phyloP scores from a whole-genome alignment of 2,329 filamentous ascomycete species.

The Corniculantispora saksenae region DNA sequence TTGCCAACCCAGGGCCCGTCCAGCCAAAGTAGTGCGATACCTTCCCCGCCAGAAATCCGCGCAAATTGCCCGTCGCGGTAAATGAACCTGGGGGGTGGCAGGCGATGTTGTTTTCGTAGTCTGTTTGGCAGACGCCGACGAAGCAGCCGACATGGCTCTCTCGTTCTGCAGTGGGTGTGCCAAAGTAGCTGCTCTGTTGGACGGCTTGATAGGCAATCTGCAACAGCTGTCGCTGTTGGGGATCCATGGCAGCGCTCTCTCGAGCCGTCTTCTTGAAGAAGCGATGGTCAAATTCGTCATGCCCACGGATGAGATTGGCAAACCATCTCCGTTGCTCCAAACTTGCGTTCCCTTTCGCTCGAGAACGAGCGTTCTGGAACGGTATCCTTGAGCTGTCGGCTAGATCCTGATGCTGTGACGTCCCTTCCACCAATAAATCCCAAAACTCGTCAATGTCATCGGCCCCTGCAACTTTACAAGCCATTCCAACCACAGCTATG shows the following conservation, averaged over 20 bases:
- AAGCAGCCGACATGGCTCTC: slow-evolving; percentile 37
- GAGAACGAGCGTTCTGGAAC: background rate
- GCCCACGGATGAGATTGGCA: slow-evolving; percentile 28
- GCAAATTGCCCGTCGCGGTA: slow-evolving; percentile 36
- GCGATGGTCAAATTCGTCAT: slow-evolving; percentile 36
- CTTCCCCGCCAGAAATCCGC: slow-evolving; percentile 35
- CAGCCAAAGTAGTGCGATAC: slow-evolving; percentile 40
- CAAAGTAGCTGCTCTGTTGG: slow-evolving; percentile 30
- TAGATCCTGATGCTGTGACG: slow-evolving; percentile 23
- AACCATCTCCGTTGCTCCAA: slow-evolving; percentile 27
- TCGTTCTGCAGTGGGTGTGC: background rate
- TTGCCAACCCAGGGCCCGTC: slow-evolving; percentile 36
- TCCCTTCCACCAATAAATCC: slow-evolving; percentile 26
- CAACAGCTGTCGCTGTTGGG: slow-evolving; percentile 40
- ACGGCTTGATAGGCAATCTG: slow-evolving; percentile 44
- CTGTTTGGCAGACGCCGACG: slow-evolving; percentile 34
- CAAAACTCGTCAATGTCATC: slow-evolving; percentile 37
- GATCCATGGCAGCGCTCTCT: slow-evolving; percentile 40
- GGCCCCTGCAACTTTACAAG: slow-evolving; percentile 39
- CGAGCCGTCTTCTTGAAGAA: slow-evolving; percentile 44
- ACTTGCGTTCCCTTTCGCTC: slow-evolving; percentile 40
- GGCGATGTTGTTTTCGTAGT: slow-evolving; percentile 45
- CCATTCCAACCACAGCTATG: slow-evolving; percentile 42
- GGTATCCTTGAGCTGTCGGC: background rate
- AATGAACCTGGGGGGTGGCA: slow-evolving; percentile 39